Conservation (phyloP, 148 eudicot genomes). For the Polygonum aviculare region DNA sequence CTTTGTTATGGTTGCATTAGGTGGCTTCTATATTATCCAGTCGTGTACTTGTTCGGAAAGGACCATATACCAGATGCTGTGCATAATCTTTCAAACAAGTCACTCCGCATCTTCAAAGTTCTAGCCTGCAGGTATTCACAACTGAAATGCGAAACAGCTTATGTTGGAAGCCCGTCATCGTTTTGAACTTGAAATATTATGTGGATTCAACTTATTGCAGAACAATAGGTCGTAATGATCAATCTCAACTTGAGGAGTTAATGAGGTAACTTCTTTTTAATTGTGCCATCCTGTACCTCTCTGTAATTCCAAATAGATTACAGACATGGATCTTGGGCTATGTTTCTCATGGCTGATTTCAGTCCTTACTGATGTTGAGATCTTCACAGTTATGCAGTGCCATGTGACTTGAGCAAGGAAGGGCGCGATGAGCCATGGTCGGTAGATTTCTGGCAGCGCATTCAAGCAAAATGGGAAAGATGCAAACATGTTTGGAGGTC, state of each 20-base stretch:
- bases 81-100: slow-evolving; percentile 78
- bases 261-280: slow-evolving; percentile 41
- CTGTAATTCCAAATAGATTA: neutral
- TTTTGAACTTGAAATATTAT: neutral
- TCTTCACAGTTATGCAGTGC: slow-evolving; percentile 75
- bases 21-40: slow-evolving; percentile 98
- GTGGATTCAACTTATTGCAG: slow-evolving; percentile 23
- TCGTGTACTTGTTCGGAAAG: slow-evolving; percentile 69
- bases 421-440: slow-evolving; percentile 81
- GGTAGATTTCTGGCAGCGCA: slow-evolving; percentile 37
- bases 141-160: neutral
- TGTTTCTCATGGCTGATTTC: neutral
- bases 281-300: neutral
- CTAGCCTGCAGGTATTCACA: slow-evolving; percentile 49
- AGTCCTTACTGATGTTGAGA: neutral
- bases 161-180: neutral
- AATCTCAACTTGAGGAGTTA: slow-evolving; percentile 49
- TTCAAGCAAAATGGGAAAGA: slow-evolving; percentile 45
- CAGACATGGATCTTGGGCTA: neutral
- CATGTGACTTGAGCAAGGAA: slow-evolving; percentile 69
- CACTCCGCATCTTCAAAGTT: slow-evolving; percentile 65
- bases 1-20: slow-evolving; percentile 29
- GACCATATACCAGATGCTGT: slow-evolving; percentile 67
- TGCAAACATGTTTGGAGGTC: slow-evolving; percentile 71
- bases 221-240: slow-evolving; percentile 26